Conservation (phyloP, 2,329 filamentous ascomycete species). For the Pseudovirgaria hyperparasitica region DNA sequence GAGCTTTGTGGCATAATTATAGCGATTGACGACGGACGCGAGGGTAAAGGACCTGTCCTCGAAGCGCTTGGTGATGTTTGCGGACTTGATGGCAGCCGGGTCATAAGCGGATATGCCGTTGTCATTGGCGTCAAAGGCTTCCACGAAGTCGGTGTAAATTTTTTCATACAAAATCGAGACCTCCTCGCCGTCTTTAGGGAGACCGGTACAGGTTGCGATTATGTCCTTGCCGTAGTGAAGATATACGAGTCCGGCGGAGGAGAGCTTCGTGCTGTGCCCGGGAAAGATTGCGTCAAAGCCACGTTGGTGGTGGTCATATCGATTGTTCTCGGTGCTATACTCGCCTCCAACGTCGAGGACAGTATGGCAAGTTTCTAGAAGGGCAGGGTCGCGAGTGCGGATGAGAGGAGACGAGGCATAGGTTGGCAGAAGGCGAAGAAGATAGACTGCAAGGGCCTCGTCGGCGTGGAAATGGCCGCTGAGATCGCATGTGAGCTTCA, state of each 20-base stretch:
- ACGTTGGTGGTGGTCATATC: constrained; percentile 97
- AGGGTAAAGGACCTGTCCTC: constrained; percentile 72
- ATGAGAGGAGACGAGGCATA: constrained; percentile 65
- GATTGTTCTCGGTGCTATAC: constrained; percentile 63
- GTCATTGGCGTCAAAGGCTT: constrained; percentile 94
- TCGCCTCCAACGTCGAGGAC: constrained; percentile 97
- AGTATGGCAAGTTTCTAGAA: constrained; percentile 74
- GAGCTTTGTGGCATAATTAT: constrained; percentile 54
- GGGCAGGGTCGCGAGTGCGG: constrained; percentile 72
- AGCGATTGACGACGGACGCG: constrained; percentile 74
- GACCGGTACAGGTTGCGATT: constrained; percentile 53
- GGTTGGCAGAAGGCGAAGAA: constrained; percentile 76
- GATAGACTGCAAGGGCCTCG: constrained; percentile 91
- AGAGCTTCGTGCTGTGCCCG: constrained; percentile 72
- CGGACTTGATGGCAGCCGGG: constrained; percentile 51
- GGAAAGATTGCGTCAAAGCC: constrained; percentile 80
- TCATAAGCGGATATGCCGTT: constrained; percentile 86
- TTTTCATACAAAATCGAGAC: constrained; percentile 71
- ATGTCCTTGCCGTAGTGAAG: constrained; percentile 86
- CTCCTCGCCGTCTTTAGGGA: constrained; percentile 49
- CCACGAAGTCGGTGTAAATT: constrained; percentile 85
- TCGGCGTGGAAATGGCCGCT: constrained; percentile 96
- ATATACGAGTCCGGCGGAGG: constrained; percentile 86
- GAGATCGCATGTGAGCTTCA: constrained; percentile 1
- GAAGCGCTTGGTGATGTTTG: constrained; percentile 71